phyloP scores from a whole-genome alignment of 139 green algal genomes.

The Tetradesmus lagerheimii region DNA sequence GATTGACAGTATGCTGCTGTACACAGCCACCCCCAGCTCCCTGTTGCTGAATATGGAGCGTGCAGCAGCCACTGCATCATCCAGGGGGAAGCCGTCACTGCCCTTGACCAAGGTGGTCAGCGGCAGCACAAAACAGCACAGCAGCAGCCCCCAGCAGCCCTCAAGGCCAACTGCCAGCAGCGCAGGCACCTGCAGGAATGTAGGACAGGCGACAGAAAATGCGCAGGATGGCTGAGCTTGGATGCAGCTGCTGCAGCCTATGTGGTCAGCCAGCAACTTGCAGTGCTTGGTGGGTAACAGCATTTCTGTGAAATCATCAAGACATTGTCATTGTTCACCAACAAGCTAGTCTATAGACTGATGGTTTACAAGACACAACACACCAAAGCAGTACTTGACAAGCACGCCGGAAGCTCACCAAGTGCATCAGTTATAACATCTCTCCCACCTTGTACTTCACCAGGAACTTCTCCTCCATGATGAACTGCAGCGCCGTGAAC shows the following conservation, averaged over 20 bases:
- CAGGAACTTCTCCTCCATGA: slow-evolving; percentile 92
- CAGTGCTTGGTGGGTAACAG: too few species aligned
- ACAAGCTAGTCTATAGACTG: too few species aligned
- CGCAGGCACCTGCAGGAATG: slow-evolving; percentile 65
- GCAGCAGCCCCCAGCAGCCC: slow-evolving; percentile 81
- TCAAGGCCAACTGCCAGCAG: slow-evolving; percentile 85
- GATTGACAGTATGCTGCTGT: slow-evolving; percentile 73
- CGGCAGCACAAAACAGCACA: slow-evolving; percentile 76
- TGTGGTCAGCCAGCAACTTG: too few species aligned
- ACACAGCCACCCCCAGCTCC: slow-evolving; percentile 39
- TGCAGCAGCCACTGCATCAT: slow-evolving; percentile 58
- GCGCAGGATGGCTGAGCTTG: too few species aligned
- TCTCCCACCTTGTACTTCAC: slow-evolving; percentile 57
- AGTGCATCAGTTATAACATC: too few species aligned
- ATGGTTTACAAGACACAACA: too few species aligned
- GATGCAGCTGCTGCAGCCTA: too few species aligned
- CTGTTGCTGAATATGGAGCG: slow-evolving; percentile 34
- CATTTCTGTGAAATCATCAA: too few species aligned
- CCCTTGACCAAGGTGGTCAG: slow-evolving; percentile 63
- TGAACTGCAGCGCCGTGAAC: slow-evolving; percentile 82
- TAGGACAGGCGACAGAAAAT: too few species aligned
- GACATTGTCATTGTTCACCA: too few species aligned
- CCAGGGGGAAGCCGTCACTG: slow-evolving; percentile 66
- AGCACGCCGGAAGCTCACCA: too few species aligned
- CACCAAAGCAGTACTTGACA: too few species aligned